Percentiles rank a stretch among this genome's conserved stretches.
Conservation (phyloP, 2,329 filamentous ascomycete species). For the Zasmidium angulare region DNA sequence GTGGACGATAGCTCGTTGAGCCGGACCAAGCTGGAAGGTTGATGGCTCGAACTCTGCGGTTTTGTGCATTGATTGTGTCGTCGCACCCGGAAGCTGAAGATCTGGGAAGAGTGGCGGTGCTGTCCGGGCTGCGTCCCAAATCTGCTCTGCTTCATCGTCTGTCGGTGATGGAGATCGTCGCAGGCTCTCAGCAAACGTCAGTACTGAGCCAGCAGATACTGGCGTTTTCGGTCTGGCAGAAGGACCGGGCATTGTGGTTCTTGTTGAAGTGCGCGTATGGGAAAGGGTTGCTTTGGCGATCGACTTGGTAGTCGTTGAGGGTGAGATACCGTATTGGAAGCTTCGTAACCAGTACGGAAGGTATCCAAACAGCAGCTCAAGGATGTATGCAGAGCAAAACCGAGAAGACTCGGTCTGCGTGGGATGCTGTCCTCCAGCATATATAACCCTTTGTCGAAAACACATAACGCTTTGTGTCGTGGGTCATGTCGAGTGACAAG, state of each 20-base stretch:
- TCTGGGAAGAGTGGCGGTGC: not conserved
- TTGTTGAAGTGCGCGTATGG: not conserved
- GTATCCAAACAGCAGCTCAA: not conserved
- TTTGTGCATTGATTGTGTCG: not conserved
- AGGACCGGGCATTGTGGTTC: not conserved
- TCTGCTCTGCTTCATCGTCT: not conserved
- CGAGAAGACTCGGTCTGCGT: not conserved
- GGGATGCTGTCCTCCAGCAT: not conserved
- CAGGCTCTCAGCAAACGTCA: not conserved
- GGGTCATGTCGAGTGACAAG: not conserved
- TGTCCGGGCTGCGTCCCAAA: not conserved
- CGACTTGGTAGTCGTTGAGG: not conserved
- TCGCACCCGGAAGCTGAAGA: not conserved
- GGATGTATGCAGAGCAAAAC: not conserved
- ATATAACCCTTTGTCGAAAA: not conserved
- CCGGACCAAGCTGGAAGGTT: not conserved
- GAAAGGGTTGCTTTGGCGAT: not conserved
- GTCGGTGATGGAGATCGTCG: not conserved
- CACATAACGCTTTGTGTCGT: constrained; percentile 4
- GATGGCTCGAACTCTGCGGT: not conserved
- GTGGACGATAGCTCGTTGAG: not conserved
- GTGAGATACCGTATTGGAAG: not conserved
- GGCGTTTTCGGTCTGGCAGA: not conserved
- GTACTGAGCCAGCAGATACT: not conserved
- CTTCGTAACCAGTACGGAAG: not conserved